Base-by-base conservation (phyloP, 495 filamentous ascomycete species). In the Hypoxylon fragiforme region DNA sequence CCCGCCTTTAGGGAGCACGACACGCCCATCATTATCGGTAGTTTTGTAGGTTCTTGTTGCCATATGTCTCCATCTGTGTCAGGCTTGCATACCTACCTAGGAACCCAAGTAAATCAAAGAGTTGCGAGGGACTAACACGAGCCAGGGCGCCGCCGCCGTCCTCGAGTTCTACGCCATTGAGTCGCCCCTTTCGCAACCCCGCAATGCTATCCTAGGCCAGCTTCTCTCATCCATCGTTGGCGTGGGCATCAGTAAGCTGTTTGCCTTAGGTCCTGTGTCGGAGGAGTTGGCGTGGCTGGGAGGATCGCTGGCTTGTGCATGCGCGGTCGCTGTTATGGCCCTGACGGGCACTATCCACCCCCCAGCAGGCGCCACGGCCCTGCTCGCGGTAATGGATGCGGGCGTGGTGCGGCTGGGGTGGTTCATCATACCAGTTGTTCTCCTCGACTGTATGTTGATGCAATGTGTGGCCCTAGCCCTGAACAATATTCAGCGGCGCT, bases 111-210 rank as follows among this genome's bases (percentile, higher is more conserved):
- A n/a, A n/a, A n/a, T n/a, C 13, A 5, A 18, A 4, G 44, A 0
- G 0, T 34, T 22, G 18, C 21, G 11, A 28, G 32, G 11, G 16
- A 50, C 44, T 52, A 50, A 49, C 28, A 48, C 34, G 34, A 21
- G 19, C 9, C 20, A 64, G 88, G 88, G 88, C 42, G 89, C 89
- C 3, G 83, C 87, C 3, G 87, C 88, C n/a, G 84, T 91, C 11
- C 76, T 92, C 42, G 75, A 87, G 58, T 91, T 87, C 69, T 80
- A 82, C 44, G 76, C 81, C 39, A 85, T 94, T 60, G 80, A 86
- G n/a, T 91, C 89, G 0, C 90, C 91, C 8, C 81, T 96, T 26
- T 81, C 90, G 0, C 91, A 95, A 56, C 91, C 91, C 0, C 86
- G 91, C 16, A 91, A 88, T 62, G 76, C 82, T 7, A 71, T 96